These are phyloP conservation scores for Pedinophyceae sp. DNA, from an alignment of 139 green algal genomes.

Conservation along the genomic window DNA sequence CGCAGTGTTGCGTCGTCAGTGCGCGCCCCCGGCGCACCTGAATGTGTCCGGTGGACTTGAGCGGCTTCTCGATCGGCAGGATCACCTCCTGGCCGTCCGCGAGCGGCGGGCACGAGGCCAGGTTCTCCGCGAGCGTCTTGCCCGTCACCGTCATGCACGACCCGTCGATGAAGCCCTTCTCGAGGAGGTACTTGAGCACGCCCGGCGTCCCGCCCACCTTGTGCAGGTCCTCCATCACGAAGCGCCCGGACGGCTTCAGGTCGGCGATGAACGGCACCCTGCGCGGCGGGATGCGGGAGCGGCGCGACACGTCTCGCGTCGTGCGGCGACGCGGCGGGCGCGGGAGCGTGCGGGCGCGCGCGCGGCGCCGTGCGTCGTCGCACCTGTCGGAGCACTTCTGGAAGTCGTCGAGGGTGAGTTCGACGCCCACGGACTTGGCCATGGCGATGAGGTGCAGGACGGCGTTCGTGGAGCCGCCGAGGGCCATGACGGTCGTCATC, in stretches of 20 bases:
- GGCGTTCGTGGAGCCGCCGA: conserved; percentile 91
- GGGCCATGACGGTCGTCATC: conserved; percentile 78
- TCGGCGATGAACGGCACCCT: conserved; percentile 92
- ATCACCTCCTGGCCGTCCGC: conserved; percentile 80
- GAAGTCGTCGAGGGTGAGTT: conserved; percentile 87
- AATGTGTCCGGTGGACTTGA: conserved; percentile 11
- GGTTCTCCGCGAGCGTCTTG: conserved; percentile 90
- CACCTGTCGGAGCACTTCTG: conserved; percentile 61
- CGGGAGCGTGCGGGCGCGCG: not conserved
- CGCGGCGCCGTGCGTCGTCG: too few relatives aligned
- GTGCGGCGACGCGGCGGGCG: not conserved
- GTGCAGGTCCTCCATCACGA: conserved; percentile 98
- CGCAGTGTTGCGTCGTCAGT: too few relatives aligned
- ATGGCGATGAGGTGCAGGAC: conserved; percentile 43
- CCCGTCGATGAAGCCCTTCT: conserved; percentile 78
- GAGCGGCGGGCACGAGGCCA: conserved; percentile 58
- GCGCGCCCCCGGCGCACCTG: too few relatives aligned
- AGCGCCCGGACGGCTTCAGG: conserved; percentile 87
- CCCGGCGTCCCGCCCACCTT: conserved; percentile 86
- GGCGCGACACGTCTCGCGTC: conserved; percentile 1
- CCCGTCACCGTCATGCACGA: conserved; percentile 70
- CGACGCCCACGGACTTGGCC: conserved; percentile 42
- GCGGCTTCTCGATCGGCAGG: conserved; percentile 27
- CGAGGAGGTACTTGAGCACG: conserved; percentile 89
- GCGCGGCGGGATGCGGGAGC: too few relatives aligned